Evolutionary conservation across 176 grass and related monocot genomes (phyloP), one percentile per base, ranked within the genome.

Genomic region (Zoysia japonica): DNA sequence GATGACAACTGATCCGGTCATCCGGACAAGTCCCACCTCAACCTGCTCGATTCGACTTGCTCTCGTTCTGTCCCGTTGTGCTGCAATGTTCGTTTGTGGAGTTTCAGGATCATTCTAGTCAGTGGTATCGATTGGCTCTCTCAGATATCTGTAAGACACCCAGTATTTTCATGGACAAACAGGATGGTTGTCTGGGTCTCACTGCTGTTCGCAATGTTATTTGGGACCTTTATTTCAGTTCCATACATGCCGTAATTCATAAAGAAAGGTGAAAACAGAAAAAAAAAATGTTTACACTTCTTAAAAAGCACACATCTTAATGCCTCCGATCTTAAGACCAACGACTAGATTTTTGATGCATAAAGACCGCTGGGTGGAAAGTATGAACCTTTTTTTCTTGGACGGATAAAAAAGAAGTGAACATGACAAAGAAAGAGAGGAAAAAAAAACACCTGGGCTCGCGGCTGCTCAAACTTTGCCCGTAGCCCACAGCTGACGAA

Each of bases 1-100:
- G 7, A 11, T 45, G 28, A 68, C 41, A 84, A 77, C 8, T 75
- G 57, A 75, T 61, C 59, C 20, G 20, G 9, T 61, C 59, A 11
- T 2, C 2, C 20, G 59, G 20, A 36, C 19, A 28, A n/a, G 4
- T 48, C 20, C 2, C 13, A 5, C 65, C 40, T 43, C 5, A 9
- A 49, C 11, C 11, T 61, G 73, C 5, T 61, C 9, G n/a, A 76
- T 28, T 9, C 28, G 35, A 28, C 9, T 9, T 61, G 73, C 56
- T 20, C n/a, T 3, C 56, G 6, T 60, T 60, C 56, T 60, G 56
- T 9, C 7, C 19, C 2, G 8, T 36, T 11, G 59, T 9, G 20
- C 36, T 36, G 15, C 14, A 12, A 9, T 40, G 35, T 39, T 38
- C 16, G 40, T 40, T 40, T 6, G 37, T 7, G 37, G 56, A 61